Evolutionary conservation across 78 protist genomes (phyloP).

Genomic region (Salpingoeca rosetta): DNA sequence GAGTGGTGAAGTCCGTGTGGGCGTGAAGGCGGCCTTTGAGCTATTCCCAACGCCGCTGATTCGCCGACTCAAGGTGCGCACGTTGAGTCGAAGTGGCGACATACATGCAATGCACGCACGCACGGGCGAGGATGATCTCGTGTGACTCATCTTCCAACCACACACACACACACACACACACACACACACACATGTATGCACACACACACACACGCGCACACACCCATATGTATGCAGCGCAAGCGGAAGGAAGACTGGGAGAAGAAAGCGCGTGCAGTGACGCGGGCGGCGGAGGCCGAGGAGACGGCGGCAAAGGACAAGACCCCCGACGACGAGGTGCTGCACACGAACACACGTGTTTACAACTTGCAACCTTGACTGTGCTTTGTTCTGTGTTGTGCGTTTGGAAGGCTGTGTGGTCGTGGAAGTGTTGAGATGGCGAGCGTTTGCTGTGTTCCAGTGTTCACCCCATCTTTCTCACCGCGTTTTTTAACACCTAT

Average conservation of each 20-base stretch:
- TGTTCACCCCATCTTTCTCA: background rate
- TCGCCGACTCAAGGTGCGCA: constrained; percentile 11
- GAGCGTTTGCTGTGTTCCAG: background rate
- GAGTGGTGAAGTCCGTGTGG: background rate
- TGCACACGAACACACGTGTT: too few relatives aligned
- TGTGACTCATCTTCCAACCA: too few relatives aligned
- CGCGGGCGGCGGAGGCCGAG: too few relatives aligned
- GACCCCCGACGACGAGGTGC: too few relatives aligned
- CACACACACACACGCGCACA: too few relatives aligned
- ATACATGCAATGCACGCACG: background rate
- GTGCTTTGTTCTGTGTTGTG: background rate
- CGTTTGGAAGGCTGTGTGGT: too few relatives aligned
- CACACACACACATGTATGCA: background rate
- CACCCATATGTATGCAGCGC: background rate
- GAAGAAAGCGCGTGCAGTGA: too few relatives aligned
- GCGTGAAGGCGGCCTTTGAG: constrained; percentile 21
- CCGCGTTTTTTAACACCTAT: background rate
- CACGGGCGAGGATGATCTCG: background rate
- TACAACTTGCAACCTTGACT: too few relatives aligned
- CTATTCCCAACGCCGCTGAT: constrained; percentile 23
- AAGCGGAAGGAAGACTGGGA: too few relatives aligned
- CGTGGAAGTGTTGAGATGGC: too few relatives aligned
- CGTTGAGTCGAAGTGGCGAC: background rate
- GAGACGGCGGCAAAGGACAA: too few relatives aligned
- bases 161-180: too few relatives aligned